These are phyloP conservation scores for Tolypocladium cylindrosporum DNA, from an alignment of 2,329 filamentous ascomycete genomes.

Conservation along the genomic window DNA sequence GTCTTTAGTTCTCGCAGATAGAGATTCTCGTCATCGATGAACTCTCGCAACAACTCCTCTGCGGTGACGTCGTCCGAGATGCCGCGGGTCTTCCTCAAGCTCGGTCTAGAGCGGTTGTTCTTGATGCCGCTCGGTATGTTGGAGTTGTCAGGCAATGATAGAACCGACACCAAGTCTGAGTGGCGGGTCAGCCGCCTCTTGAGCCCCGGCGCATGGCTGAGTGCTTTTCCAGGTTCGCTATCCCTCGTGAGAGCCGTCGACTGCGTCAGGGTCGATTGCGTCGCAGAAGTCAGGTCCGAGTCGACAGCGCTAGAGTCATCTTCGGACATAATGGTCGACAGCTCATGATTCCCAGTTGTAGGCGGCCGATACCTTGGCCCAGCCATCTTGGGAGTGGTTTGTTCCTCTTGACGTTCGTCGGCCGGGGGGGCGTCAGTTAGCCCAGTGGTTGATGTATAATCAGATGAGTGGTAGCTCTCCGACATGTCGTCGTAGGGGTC, in stretches of 20 bases:
- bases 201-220: constrained; percentile 41
- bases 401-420: not conserved
- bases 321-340: constrained; percentile 49
- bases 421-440: not conserved
- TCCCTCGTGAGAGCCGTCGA: constrained; percentile 38
- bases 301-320: constrained; percentile 33
- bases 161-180: constrained; percentile 84
- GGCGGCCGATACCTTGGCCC: constrained; percentile 33
- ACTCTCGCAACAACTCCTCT: constrained; percentile 67
- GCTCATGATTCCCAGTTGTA: constrained; percentile 42
- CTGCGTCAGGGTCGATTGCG: constrained; percentile 42
- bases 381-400: constrained; percentile 13
- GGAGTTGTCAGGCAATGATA: constrained; percentile 60
- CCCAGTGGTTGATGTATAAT: constrained; percentile 6
- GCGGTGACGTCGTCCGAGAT: constrained; percentile 58
- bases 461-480: constrained; percentile 7
- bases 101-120: constrained; percentile 67
- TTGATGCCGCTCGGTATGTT: constrained; percentile 48
- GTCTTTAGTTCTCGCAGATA: constrained; percentile 90
- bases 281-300: constrained; percentile 40
- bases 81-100: constrained; percentile 64
- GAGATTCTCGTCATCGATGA: constrained; percentile 73
- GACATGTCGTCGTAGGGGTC: constrained; percentile 13
- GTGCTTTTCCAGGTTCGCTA: constrained; percentile 26
- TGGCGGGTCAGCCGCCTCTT: constrained; percentile 80